Evolutionary conservation across 1,284 basidiomycete species (phyloP), one percentile per base, ranked within the genome.

Genomic region (Sanghuangporus baumii): DNA sequence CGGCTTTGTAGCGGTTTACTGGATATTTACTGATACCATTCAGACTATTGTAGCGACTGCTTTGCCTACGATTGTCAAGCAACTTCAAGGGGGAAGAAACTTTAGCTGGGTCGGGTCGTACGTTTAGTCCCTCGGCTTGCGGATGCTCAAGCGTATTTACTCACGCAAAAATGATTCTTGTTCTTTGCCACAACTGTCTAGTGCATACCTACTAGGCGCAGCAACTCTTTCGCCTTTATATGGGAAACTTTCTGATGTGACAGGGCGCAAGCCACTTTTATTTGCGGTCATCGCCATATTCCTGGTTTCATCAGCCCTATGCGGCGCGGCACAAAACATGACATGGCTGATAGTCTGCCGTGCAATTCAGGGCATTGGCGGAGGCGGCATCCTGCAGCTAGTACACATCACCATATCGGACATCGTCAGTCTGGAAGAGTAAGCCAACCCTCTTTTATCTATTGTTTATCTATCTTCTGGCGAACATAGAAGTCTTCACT

Each of bases 301-400:
- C 73, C 74, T 95, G 71, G 86, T 89, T 65, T 92, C 91, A 6
- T 92, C 89, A 1, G 91, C 89, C 0, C 73, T 94, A 63, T 93
- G 90, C 67, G 93, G 91, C 12, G 88, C 90, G 1, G 91, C 93
- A 0, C 87, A 94, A 70, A 86, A 68, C 64, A 89, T 93, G 82
- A 81, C 77, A 2, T 87, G 78, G 91, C 76, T 94, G 14, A 85
- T 91, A 50, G 78, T 89, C 1, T 84, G 81, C 55, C 82, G 93
- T 67, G 92, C 89, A 1, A 76, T 95, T 0, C 93, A 94, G 71
- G 93, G 92, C 11, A 83, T 93, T 34, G 92, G 92, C 34, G 91
- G 91, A 3, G 90, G 91, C 9, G 90, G 88, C 1, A 87, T 91
- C 64, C 78, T 91, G 7, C 83, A 82, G 60, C 74, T 86, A 40